Conservation (phyloP, 148 eudicot genomes). For the Rhododendron ferrugineum region DNA sequence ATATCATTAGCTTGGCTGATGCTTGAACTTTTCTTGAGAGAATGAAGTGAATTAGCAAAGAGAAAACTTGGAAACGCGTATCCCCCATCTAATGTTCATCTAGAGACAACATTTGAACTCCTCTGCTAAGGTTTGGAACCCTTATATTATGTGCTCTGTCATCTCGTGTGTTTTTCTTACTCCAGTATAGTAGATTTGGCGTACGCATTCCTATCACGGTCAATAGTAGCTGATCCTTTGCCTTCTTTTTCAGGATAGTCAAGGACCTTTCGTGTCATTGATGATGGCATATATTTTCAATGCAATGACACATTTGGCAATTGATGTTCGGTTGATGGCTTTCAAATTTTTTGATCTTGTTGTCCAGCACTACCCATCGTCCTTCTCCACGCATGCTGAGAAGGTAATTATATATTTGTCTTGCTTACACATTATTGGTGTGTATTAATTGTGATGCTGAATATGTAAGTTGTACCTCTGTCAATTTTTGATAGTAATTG, state of each 20-base stretch:
- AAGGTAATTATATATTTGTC: conserved; percentile 47
- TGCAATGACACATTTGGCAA: conserved; percentile 83
- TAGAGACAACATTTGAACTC: not conserved
- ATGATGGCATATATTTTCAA: conserved; percentile 79
- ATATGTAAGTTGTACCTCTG: not conserved
- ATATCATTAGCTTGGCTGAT: not conserved
- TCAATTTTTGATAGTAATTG: not conserved
- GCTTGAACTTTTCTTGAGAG: not conserved
- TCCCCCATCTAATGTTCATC: not conserved
- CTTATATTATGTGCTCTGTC: not conserved
- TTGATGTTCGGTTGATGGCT: conserved; percentile 90
- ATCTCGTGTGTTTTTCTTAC: not conserved
- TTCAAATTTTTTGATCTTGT: conserved; percentile 82
- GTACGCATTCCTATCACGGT: not conserved
- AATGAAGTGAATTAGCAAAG: not conserved
- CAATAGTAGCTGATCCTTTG: conserved; percentile 3
- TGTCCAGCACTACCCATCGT: conserved; percentile 61
- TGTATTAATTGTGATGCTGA: not conserved
- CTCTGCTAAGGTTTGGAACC: not conserved
- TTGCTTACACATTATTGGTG: not conserved
- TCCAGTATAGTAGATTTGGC: not conserved
- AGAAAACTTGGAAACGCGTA: not conserved
- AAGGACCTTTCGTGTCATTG: conserved; percentile 71
- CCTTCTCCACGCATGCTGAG: conserved; percentile 67
- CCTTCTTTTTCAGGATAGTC: conserved; percentile 58